Evolutionary conservation across 352 stramenopile genomes (phyloP), one percentile per base, ranked within the genome.

Genomic region (Phytophthora citricola): DNA sequence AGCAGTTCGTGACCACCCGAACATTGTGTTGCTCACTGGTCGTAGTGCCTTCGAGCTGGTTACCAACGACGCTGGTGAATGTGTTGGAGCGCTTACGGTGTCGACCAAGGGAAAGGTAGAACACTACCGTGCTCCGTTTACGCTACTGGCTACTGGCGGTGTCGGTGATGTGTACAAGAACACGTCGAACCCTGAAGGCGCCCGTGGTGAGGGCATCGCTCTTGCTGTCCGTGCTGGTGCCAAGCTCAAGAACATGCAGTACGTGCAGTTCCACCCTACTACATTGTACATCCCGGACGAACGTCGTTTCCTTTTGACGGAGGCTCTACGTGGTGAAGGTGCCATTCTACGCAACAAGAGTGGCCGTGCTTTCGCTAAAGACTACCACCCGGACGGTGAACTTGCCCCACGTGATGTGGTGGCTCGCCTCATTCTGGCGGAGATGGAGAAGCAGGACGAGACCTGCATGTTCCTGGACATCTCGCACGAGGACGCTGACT

Each of bases 211-310:
- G 24, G 89, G 89, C 10, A 74, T 93, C 20, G 87, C 78, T 0
- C 69, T 98, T 50, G 95, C 93, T 9, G 79, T 82, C 8, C 77
- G 94, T 44, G 87, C 81, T 9, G 89, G 79, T 17, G 85, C 85
- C 15, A 75, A 71, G 51, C 78, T 94, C 29, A 87, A 93, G 69
- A 93, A 98, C 69, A 94, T 98, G 90, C 93, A 99, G 77, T 99
- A 98, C 67, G 92, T 99, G 24, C 95, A 99, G 78, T 99, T 99
- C 66, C 95, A 99, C 73, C 95, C 95, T 7, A 99, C 95, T 7
- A 97, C 95, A 17, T 66, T 99, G n/a, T 97, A 85, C 71, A 87
- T 98, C 24, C 92, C 93, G 1, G 73, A 79, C 15, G 89, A 98
- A 71, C 78, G 89, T 36, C 86, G 93, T 36, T 99, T 98, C 63